phyloP scores from a whole-genome alignment of 1,284 basidiomycete genomes.

The Fomitopsis pinicola region DNA sequence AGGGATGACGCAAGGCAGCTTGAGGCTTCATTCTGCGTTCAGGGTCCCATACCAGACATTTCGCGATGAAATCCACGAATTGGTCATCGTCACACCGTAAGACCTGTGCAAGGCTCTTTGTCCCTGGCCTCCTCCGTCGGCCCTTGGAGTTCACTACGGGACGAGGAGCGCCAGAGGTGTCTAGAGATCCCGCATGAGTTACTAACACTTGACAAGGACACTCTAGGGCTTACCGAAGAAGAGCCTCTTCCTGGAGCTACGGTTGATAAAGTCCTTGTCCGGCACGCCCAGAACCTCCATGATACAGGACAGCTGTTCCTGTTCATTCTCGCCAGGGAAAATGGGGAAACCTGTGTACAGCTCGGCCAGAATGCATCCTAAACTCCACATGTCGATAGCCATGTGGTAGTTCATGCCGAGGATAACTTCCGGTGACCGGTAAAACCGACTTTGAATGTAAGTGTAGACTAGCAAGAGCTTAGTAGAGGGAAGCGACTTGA shows the following conservation, averaged over 20 bases:
- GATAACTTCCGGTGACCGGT: slow-evolving; percentile 94
- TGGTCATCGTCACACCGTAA: slow-evolving; percentile 87
- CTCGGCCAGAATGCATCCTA: slow-evolving; percentile 97
- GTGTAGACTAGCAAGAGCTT: slow-evolving; percentile 73
- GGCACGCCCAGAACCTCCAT: slow-evolving; percentile 98
- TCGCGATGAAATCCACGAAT: slow-evolving; percentile 90
- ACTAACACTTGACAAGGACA: not conserved
- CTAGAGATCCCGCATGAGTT: slow-evolving; percentile 36
- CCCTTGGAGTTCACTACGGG: slow-evolving; percentile 98
- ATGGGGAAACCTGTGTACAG: slow-evolving; percentile 99
- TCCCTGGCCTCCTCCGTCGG: slow-evolving; percentile 83
- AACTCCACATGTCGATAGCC: slow-evolving; percentile 97
- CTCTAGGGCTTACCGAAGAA: slow-evolving; percentile 80
- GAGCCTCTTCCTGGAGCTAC: slow-evolving; percentile 88
- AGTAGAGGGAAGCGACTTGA: slow-evolving; percentile 14
- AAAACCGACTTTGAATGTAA: slow-evolving; percentile 96
- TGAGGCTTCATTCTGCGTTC: slow-evolving; percentile 95
- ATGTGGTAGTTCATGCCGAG: slow-evolving; percentile 93
- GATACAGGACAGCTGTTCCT: slow-evolving; percentile 97
- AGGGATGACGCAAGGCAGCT: slow-evolving; percentile 88
- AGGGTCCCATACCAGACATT: slow-evolving; percentile 98
- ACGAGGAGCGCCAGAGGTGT: slow-evolving; percentile 88
- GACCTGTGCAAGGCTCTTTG: slow-evolving; percentile 86
- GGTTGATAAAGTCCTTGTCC: slow-evolving; percentile 92
- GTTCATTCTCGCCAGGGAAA: slow-evolving; percentile 99